A percentile compares a stretch with the other conserved stretches of the same genome.
Conservation (phyloP, 495 filamentous ascomycete genomes). For the Aspergillus indologenus region DNA sequence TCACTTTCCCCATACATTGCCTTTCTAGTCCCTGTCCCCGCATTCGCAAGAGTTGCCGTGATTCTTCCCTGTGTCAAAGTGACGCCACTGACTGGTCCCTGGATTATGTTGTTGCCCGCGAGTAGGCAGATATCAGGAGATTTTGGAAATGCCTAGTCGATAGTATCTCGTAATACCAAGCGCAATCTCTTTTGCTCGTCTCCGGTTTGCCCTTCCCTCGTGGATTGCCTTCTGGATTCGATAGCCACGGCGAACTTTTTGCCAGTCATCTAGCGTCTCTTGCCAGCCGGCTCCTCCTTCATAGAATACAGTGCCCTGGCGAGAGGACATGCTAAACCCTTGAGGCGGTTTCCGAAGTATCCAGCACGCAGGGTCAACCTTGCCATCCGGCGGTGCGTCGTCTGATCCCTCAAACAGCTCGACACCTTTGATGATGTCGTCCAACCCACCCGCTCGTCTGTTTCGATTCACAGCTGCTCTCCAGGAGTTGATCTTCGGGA, state of each 20-base stretch:
- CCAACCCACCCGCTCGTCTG: slow-evolving; percentile 28
- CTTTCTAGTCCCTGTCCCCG: neutral
- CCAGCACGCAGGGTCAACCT: slow-evolving; percentile 42
- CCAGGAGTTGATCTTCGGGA: slow-evolving; percentile 40
- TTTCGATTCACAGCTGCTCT: slow-evolving; percentile 36
- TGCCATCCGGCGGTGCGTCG: slow-evolving; percentile 41
- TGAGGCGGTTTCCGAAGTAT: slow-evolving; percentile 44
- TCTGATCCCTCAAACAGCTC: slow-evolving; percentile 36
- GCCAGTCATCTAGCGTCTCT: slow-evolving; percentile 43
- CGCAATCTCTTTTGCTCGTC: slow-evolving; percentile 29
- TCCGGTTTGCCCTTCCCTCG: slow-evolving; percentile 39
- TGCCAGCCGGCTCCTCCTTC: slow-evolving; percentile 45
- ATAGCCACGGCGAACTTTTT: slow-evolving; percentile 35
- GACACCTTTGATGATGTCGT: slow-evolving; percentile 24
- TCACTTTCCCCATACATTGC: slow-evolving; percentile 7
- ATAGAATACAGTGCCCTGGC: slow-evolving; percentile 39
- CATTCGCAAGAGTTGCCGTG: neutral
- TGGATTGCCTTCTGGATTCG: slow-evolving; percentile 34
- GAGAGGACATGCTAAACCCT: slow-evolving; percentile 34
- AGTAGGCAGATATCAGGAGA: neutral
- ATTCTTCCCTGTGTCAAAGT: neutral
- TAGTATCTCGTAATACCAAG: slow-evolving; percentile 23
- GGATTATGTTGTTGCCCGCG: too few species aligned
- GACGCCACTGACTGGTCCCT: neutral
- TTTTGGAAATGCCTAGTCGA: slow-evolving; percentile 18